These are phyloP conservation scores for Dipodascopsis uninucleata DNA, from an alignment of 805 yeast species.

Conservation along the genomic window DNA sequence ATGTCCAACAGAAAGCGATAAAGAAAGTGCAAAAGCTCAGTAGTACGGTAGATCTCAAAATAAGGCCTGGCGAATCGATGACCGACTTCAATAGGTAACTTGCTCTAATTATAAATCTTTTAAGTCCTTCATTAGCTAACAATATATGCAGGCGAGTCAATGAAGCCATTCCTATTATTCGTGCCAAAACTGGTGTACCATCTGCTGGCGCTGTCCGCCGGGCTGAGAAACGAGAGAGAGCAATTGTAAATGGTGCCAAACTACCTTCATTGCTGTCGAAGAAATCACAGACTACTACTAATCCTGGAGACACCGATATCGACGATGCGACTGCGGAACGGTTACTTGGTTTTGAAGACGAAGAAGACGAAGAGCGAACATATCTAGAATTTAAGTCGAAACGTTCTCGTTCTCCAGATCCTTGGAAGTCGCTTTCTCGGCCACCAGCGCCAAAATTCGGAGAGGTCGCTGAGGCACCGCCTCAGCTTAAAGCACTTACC, in stretches of 20 bases:
- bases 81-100: slow-evolving; percentile 35
- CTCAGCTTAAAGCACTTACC: slow-evolving; percentile 36
- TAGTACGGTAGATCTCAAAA: slow-evolving; percentile 26
- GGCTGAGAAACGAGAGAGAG: slow-evolving; percentile 28
- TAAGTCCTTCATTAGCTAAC: not conserved
- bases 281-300: slow-evolving; percentile 31
- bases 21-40: slow-evolving; percentile 7
- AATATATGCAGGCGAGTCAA: slow-evolving; percentile 37
- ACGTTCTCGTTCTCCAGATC: slow-evolving; percentile 40
- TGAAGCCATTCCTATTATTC: slow-evolving; percentile 40
- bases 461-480: slow-evolving; percentile 43
- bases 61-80: slow-evolving; percentile 39
- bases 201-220: slow-evolving; percentile 30
- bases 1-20: slow-evolving; percentile 11
- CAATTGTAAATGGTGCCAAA: slow-evolving; percentile 23
- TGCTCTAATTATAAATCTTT: not conserved
- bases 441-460: slow-evolving; percentile 40
- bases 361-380: slow-evolving; percentile 30
- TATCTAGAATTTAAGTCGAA: slow-evolving; percentile 18
- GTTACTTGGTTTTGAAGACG: slow-evolving; percentile 15
- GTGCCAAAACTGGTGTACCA: slow-evolving; percentile 36
- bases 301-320: slow-evolving; percentile 28
- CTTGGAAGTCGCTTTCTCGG: slow-evolving; percentile 39
- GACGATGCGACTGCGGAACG: slow-evolving; percentile 30
- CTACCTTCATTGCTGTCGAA: slow-evolving; percentile 11